Evolutionary conservation across 768 basidiomycete species (phyloP).

Genomic region (Dentipellis fragilis): DNA sequence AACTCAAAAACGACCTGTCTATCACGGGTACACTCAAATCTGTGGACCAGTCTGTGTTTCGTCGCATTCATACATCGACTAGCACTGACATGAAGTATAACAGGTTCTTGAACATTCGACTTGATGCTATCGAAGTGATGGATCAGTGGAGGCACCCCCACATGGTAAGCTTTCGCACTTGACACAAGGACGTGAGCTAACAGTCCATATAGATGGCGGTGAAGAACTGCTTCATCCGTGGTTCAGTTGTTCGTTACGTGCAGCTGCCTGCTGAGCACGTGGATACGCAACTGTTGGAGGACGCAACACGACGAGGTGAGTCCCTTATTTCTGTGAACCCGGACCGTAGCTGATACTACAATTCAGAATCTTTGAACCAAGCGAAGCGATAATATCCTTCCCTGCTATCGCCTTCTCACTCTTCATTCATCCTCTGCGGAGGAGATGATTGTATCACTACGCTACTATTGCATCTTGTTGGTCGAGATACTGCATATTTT

Average conservation of each 20-base stretch:
- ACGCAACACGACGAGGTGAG: conserved; percentile 91
- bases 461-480: too few species aligned
- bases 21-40: conserved; percentile 95
- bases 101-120: conserved; percentile 91
- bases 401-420: too few species aligned
- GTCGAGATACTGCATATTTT: not conserved
- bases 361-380: not conserved
- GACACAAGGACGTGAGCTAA: not conserved
- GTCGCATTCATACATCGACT: not conserved
- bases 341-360: not conserved
- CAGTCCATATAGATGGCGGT: conserved; percentile 72
- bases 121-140: conserved; percentile 87
- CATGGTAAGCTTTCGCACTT: conserved; percentile 52
- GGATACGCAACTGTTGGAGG: conserved; percentile 91
- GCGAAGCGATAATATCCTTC: not conserved
- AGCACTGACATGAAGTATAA: not conserved
- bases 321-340: not conserved
- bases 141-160: conserved; percentile 94
- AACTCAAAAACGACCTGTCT: conserved; percentile 97
- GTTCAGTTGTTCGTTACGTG: conserved; percentile 96
- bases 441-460: not conserved
- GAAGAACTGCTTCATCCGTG: conserved; percentile 98
- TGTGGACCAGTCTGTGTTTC: conserved; percentile 79
- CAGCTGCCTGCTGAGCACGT: conserved; percentile 88
- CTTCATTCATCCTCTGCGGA: too few species aligned